Conservation (phyloP, 2,329 filamentous ascomycete genomes). For the Aureobasidium leucospermi region DNA sequence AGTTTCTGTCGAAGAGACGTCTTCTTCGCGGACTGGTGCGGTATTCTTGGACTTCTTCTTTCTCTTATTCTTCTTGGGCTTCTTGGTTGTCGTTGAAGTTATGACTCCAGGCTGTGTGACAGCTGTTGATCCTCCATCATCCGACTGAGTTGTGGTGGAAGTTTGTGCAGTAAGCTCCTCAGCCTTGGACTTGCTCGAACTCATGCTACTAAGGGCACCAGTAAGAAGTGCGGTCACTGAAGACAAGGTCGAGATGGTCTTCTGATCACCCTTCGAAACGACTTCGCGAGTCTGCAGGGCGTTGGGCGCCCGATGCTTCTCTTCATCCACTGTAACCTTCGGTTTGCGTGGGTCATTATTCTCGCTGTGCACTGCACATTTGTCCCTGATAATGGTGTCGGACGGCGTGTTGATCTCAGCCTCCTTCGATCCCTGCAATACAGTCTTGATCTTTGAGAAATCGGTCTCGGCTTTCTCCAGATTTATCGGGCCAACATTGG, state of each 20-base stretch:
- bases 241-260: not conserved
- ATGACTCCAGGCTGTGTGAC: not conserved
- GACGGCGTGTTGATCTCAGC: no score
- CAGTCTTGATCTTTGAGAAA: no score
- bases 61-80: constrained; percentile 1
- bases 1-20: constrained; percentile 1
- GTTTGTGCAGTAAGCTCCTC: not conserved
- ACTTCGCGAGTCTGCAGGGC: not conserved
- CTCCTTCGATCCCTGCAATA: no score
- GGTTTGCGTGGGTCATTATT: no score
- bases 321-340: no score
- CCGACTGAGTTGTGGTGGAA: not conserved
- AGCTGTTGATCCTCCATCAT: not conserved
- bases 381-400: no score
- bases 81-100: not conserved
- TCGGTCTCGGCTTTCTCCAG: no score
- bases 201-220: constrained; percentile 2
- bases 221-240: not conserved
- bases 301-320: no score
- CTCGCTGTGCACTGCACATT: no score
- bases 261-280: not conserved
- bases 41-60: constrained; percentile 8
- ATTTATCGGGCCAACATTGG: no score
- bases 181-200: not conserved
- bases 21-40: not conserved